Evolutionary conservation across 768 basidiomycete species (phyloP), one percentile per base, ranked within the genome.

Genomic region (Tricholoma flavovirens): DNA sequence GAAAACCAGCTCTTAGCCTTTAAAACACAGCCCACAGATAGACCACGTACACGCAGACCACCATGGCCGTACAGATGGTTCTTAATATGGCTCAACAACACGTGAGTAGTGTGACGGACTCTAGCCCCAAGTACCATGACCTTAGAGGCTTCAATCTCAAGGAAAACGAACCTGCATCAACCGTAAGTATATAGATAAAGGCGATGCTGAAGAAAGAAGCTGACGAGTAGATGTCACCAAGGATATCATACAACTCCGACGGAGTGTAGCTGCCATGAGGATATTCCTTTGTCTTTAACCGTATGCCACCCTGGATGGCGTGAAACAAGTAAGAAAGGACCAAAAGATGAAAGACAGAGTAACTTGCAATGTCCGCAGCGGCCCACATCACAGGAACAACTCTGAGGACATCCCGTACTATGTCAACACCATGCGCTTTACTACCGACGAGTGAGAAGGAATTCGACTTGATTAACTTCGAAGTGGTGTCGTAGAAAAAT

Each of bases 181-280:
- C n/a, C 55, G n/a, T 45, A 17, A 32, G n/a, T 48, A 29, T 4
- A 19, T 14, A 26, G n/a, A n/a, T 38, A 14, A 11, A 46, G 19
- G 24, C 19, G 21, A 29, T 19, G 4, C 5, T 11, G 11, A 46
- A 51, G 29, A 4, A 42, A 54, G 32, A 24, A 4, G 70, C 83
- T 60, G 56, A 89, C 84, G 81, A 71, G 68, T 90, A 92, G 51
- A 92, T 86, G 19, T 88, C 84, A 22, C 79, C 75, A 7, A 91
- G 77, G 36, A 84, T 83, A 15, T 75, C 69, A 59, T 80, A 88
- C 43, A 93, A 70, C 62, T 88, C 79, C 42, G 71, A 61, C 30
- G 84, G 76, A 2, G 86, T 86, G 63, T 82, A 88, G 33, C 73
- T 71, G n/a, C 86, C 89, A n/a, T 74, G 62, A 21, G 75, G 73